These are phyloP conservation scores for Fusarium citri DNA, from an alignment of 2,329 filamentous ascomycete genomes.

Conservation along the genomic window DNA sequence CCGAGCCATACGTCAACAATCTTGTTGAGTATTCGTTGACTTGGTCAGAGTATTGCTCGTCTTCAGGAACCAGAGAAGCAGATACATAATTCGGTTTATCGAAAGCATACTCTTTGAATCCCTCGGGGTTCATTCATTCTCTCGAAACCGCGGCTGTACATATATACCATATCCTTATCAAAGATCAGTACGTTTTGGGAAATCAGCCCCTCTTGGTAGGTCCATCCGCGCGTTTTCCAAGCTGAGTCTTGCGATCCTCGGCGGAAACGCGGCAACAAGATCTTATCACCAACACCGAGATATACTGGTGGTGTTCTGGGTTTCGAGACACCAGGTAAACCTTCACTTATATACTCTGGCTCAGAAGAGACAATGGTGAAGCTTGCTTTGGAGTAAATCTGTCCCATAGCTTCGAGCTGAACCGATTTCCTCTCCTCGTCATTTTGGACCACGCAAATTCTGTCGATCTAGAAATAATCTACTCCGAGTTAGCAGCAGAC, in stretches of 20 bases:
- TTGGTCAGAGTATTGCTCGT: neutral
- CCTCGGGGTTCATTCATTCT: too few species aligned
- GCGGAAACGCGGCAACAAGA: accelerated
- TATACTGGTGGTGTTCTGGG: accelerated
- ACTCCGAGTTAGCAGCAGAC: neutral
- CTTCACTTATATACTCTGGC: accelerated
- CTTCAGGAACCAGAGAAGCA: neutral
- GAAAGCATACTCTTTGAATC: too few species aligned
- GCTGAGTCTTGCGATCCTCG: too few species aligned
- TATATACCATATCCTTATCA: neutral
- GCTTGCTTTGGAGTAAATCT: neutral
- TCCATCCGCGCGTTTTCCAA: neutral
- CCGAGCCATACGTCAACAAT: neutral
- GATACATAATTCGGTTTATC: too few species aligned
- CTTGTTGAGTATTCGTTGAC: neutral
- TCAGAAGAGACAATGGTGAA: neutral
- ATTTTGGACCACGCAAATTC: neutral
- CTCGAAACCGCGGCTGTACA: neutral
- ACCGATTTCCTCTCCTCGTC: neutral
- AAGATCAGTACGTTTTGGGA: neutral
- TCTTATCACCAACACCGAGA: neutral
- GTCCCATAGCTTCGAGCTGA: neutral
- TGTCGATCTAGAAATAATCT: neutral
- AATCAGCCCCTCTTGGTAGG: neutral
- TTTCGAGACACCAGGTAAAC: neutral